Percentiles rank a stretch among this genome's conserved stretches.
These are phyloP conservation scores for Botrytis elliptica DNA, from an alignment of 2,329 filamentous ascomycete genomes.

Conservation along the genomic window DNA sequence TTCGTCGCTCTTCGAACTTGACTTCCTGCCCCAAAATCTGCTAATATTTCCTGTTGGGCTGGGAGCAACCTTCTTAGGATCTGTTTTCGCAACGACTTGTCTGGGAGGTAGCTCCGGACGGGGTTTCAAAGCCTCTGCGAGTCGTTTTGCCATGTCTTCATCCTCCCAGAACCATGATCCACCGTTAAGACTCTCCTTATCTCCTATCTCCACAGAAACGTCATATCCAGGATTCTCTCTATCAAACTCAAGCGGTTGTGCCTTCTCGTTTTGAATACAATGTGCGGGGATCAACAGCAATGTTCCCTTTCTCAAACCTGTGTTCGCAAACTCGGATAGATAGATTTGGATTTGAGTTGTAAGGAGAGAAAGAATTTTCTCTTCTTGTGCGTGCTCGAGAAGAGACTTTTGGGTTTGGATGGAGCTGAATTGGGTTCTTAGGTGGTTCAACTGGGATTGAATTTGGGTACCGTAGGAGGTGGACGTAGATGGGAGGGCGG, in stretches of 20 bases:
- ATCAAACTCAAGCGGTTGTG: conserved; percentile 33
- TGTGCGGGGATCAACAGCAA: conserved; percentile 34
- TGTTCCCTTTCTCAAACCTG: conserved; percentile 30
- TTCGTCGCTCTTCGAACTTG: conserved; percentile 15
- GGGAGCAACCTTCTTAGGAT: not conserved
- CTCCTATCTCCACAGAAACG: conserved; percentile 27
- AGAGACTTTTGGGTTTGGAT: conserved; percentile 28
- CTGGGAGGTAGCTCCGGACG: conserved; percentile 22
- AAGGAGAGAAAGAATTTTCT: conserved; percentile 34
- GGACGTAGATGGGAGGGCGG: not conserved
- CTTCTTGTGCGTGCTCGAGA: conserved; percentile 32
- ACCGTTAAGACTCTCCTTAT: conserved; percentile 28
- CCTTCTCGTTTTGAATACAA: conserved; percentile 29
- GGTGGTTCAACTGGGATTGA: conserved; percentile 29
- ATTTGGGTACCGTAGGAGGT: conserved; percentile 33
- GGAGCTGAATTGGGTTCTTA: conserved; percentile 31
- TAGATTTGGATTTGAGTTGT: conserved; percentile 34
- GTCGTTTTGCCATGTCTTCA: conserved; percentile 32
- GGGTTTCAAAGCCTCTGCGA: conserved; percentile 31
- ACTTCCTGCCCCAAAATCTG: conserved; percentile 30
- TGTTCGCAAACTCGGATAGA: conserved; percentile 33
- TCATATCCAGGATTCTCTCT: conserved; percentile 30
- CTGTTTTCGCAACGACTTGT: conserved; percentile 18
- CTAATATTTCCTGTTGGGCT: not conserved
- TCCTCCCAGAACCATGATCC: conserved; percentile 32